phyloP scores from a whole-genome alignment of 148 eudicot genomes.

The Vaccinium darrowii region DNA sequence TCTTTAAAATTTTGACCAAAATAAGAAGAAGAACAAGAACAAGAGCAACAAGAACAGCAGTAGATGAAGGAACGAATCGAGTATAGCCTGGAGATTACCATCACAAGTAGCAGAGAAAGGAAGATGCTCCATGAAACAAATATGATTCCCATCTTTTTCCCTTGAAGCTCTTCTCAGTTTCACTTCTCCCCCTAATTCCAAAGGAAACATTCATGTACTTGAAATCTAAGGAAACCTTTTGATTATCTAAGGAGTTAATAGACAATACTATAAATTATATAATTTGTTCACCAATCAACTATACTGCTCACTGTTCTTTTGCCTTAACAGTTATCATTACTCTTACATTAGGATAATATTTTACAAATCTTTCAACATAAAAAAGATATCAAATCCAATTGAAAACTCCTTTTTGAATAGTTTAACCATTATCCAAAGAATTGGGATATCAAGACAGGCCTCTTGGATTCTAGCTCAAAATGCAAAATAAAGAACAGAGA shows the following conservation, averaged over 20 bases:
- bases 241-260: not conserved
- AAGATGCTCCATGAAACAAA: slow-evolving; percentile 20
- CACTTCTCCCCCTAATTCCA: not conserved
- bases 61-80: not conserved
- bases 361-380: no score
- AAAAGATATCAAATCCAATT: not conserved
- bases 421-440: not conserved
- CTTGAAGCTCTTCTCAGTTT: slow-evolving; percentile 15
- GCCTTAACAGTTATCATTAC: no score
- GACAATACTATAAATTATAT: not conserved
- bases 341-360: no score
- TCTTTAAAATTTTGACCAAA: not conserved
- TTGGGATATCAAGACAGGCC: not conserved
- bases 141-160: slow-evolving; percentile 15
- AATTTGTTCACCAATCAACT: no score
- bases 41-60: not conserved
- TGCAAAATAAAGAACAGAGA: not conserved
- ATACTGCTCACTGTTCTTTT: no score
- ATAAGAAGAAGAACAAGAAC: no score
- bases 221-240: not conserved
- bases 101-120: slow-evolving; percentile 23
- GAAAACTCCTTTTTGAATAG: not conserved
- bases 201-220: not conserved
- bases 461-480: not conserved
- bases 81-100: slow-evolving; percentile 20